Evolutionary conservation across 257 asterid genomes (phyloP).

Genomic region (Solanum virginianum): DNA sequence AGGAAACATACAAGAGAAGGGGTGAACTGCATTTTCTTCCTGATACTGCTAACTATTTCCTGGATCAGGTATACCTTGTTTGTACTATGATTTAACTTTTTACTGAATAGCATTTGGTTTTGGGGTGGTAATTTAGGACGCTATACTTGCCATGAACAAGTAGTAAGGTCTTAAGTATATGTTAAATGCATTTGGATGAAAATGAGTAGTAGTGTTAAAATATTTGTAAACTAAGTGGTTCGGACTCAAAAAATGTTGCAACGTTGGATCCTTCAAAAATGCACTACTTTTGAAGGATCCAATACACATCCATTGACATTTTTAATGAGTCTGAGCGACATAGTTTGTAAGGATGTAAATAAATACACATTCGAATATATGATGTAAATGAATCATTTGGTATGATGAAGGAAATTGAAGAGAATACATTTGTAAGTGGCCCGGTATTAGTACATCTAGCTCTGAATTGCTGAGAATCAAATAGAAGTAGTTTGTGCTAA

Average conservation of each 20-base stretch:
- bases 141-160: not conserved
- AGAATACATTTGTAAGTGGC: not conserved
- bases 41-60: slow-evolving; percentile 46
- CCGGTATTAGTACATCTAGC: not conserved
- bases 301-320: too few species aligned
- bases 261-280: too few species aligned
- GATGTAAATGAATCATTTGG: not conserved
- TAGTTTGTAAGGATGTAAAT: not conserved
- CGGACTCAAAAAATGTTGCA: too few species aligned
- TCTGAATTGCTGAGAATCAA: not conserved
- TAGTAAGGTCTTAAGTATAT: not conserved
- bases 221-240: not conserved
- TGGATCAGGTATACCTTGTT: slow-evolving; percentile 37
- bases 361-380: not conserved
- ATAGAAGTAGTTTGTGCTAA: not conserved
- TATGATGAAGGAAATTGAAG: not conserved
- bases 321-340: too few species aligned
- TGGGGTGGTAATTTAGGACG: not conserved
- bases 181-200: not conserved
- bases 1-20: slow-evolving; percentile 55
- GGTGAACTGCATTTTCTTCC: slow-evolving; percentile 44
- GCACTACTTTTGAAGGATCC: too few species aligned
- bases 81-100: not conserved
- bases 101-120: not conserved
- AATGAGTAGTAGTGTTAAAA: not conserved